Base-by-base conservation (phyloP, 176 grass and related monocot species). In the Tuctoria greenei region DNA sequence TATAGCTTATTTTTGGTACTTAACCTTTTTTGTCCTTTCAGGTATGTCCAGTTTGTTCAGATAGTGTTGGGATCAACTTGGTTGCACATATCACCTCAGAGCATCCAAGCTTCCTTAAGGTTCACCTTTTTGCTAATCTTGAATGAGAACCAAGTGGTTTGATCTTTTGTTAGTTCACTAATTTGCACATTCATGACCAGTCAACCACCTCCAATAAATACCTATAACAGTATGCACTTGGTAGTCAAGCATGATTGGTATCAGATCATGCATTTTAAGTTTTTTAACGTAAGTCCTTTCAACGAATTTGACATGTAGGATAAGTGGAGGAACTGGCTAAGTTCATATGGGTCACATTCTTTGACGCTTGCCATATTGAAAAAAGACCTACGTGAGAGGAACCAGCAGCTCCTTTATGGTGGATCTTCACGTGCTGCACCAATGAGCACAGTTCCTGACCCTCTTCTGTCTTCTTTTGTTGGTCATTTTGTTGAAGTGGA, bases 381-480 rank as follows among this genome's bases (percentile, higher is more conserved):
- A 66, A 91, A 83, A 86, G 79, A 94, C 45, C 58, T 81, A 45
- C 46, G 31, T 7, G 88, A 77, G 4, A 76, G 67, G 49, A 66
- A 68, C 44, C 71, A 74, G 25, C 91, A 82, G 21, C 62, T 57
- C 17, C 66, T 36, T 64, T 87, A 77, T 84, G 88, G 80, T 15
- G 90, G 85, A 72, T 89, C 88, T 1, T 71, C 74, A 4, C 75
- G 62, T 62, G 75, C 76, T 37, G 27, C 70, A 20, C 41, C 87
- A 16, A 20, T 79, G 0, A 96, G 71, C 78, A 73, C 87, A 61
- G 80, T 83, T 66, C 90, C 93, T 43, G 93, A 97, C 82, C 93
- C 90, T 64, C 74, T 97, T 23, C 85, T 97, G 20, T 89, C 88
- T 69, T 93, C 90, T 57, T 97, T 97, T 61, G 89, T 97, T 6